phyloP scores from a whole-genome alignment of 352 stramenopile genomes.

The Phytophthora podocarpi region DNA sequence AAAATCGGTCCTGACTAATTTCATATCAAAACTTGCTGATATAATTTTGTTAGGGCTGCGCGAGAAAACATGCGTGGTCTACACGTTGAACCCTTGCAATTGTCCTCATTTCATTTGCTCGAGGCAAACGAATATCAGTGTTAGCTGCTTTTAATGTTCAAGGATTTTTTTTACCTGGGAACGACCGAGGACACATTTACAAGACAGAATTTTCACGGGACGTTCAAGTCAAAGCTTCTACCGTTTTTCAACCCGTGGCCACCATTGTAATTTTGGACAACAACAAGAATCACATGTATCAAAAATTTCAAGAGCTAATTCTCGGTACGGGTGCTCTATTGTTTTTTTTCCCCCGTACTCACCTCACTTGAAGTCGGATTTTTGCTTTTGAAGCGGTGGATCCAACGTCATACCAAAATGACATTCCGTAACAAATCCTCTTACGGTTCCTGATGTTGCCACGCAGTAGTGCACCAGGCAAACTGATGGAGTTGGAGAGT shows the following conservation, averaged over 20 bases:
- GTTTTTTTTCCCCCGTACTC: slow-evolving; percentile 6
- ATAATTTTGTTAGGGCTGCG: neutral
- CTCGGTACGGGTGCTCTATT: neutral
- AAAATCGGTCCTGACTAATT: too few species aligned
- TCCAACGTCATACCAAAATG: slow-evolving; percentile 1
- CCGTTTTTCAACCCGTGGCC: slow-evolving; percentile 26
- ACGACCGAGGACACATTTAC: slow-evolving; percentile 26
- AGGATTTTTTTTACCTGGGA: slow-evolving; percentile 19
- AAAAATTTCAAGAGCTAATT: slow-evolving; percentile 6
- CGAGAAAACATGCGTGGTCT: slow-evolving; percentile 20
- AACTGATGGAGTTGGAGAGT: neutral
- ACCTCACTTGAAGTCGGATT: slow-evolving; percentile 11
- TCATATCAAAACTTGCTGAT: neutral
- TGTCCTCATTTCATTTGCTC: slow-evolving; percentile 8
- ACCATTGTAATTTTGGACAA: slow-evolving; percentile 34
- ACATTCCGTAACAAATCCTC: neutral
- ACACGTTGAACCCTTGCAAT: slow-evolving; percentile 9
- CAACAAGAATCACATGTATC: slow-evolving; percentile 10
- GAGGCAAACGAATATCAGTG: slow-evolving; percentile 20
- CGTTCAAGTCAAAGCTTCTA: slow-evolving; percentile 13
- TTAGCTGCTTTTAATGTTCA: slow-evolving; percentile 25
- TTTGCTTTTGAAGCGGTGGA: slow-evolving; percentile 8
- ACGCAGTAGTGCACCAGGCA: slow-evolving; percentile 5
- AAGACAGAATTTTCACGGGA: slow-evolving; percentile 21
- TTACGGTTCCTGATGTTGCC: neutral